Base-by-base conservation (phyloP, 1,139 yeast species). In the Saccharomyces hybrid region DNA sequence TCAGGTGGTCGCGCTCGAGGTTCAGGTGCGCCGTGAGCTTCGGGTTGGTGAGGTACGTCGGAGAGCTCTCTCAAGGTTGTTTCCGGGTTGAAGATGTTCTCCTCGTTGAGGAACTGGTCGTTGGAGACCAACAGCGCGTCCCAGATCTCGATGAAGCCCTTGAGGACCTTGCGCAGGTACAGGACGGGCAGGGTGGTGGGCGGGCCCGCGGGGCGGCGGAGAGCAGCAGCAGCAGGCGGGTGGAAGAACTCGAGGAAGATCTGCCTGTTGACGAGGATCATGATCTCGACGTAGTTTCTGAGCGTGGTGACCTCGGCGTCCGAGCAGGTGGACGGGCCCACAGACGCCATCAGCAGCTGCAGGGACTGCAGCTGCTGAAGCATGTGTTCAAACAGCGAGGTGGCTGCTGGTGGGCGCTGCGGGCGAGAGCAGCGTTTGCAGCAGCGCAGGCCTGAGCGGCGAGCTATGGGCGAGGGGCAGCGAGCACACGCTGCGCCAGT, bases 101-200 rank as follows among this genome's bases (percentile, higher is more conserved):
- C 47, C 19, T 52, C 54, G 49, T 55, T 61, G 12, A 38, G 48
- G 31, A 48, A 28, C 11, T 28, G 34, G 59, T 64, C 52, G 55
- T 61, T 7, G 56, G 55, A 69, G 59, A 58, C 71, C 64, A 76
- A 71, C 65, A 55, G 71, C 49, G 59, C 74, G 60, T 55, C 76
- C 73, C 58, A 77, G 59, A 57, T 70, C 55, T 44, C 68, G 53
- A 59, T 72, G 63, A 53, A 73, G 59, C 56, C 71, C 64, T 54
- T 63, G 53, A 58, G 53, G 46, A 56, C 72, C 28, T 69, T 66
- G 54, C 84, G 73, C 47, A 83, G 63, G 27, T 79, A 72, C 14
- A 64, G 55, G 7, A 82, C 64, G 11, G 44, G 44, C n/a, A 38
- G 44, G 12, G 44, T 24, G 5, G 44, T 19, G 24, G 9, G 44